phyloP scores from a whole-genome alignment of 2,329 filamentous ascomycete species.

The Seiridium cupressi region DNA sequence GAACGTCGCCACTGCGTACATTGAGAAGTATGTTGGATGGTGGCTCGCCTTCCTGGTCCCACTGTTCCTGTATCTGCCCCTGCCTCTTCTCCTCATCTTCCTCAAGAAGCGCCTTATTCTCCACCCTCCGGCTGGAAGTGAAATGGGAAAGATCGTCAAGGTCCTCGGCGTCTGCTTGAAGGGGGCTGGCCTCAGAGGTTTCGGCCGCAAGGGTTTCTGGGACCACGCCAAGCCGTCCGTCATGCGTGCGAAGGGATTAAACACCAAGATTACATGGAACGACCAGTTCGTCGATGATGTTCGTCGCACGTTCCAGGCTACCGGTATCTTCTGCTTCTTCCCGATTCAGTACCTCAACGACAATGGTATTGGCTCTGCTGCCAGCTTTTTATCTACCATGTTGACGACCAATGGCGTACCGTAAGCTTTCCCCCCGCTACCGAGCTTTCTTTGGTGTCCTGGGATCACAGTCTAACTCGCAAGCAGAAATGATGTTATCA shows the following conservation, averaged over 20 bases:
- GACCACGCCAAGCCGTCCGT: slow-evolving; percentile 56
- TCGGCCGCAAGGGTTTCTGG: slow-evolving; percentile 53
- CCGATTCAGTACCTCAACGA: slow-evolving; percentile 44
- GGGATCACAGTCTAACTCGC: not conserved
- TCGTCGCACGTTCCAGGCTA: slow-evolving; percentile 55
- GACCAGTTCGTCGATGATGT: slow-evolving; percentile 68
- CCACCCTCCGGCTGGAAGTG: slow-evolving; percentile 43
- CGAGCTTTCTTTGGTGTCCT: not conserved
- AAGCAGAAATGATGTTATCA: slow-evolving; percentile 41
- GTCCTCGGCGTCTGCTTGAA: slow-evolving; percentile 38
- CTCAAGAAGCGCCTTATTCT: slow-evolving; percentile 40
- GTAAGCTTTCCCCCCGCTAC: not conserved
- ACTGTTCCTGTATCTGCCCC: slow-evolving; percentile 41
- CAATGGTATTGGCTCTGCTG: slow-evolving; percentile 48
- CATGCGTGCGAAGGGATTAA: slow-evolving; percentile 41
- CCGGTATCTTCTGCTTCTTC: slow-evolving; percentile 58
- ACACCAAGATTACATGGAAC: slow-evolving; percentile 48
- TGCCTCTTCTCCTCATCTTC: slow-evolving; percentile 39
- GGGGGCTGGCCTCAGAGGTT: slow-evolving; percentile 34
- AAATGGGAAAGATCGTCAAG: slow-evolving; percentile 40
- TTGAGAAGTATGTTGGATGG: slow-evolving; percentile 51
- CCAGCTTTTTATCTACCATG: slow-evolving; percentile 45
- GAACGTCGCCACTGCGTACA: slow-evolving; percentile 49
- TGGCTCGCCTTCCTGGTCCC: slow-evolving; percentile 45
- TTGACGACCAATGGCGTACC: slow-evolving; percentile 47